A percentile compares a stretch with the other conserved stretches of the same genome.
Conservation (phyloP, 768 basidiomycete genomes). For the Dendrothele bispora region DNA sequence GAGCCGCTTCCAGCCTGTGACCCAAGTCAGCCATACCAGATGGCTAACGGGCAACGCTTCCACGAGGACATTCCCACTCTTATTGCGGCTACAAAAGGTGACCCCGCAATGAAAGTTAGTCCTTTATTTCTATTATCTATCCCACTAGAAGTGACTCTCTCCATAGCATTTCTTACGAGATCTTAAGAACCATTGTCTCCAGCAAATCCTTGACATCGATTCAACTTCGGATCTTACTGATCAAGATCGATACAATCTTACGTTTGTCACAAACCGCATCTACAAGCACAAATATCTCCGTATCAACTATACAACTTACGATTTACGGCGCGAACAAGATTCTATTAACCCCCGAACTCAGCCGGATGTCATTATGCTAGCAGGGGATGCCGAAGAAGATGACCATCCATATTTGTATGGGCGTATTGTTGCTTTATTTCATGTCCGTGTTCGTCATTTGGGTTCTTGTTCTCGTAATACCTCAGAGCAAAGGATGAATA, state of each 20-base stretch:
- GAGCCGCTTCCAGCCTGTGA: no score
- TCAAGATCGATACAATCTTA: slow-evolving; percentile 10
- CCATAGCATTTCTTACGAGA: slow-evolving; percentile 26
- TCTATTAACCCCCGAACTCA: no score
- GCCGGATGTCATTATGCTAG: slow-evolving; percentile 18
- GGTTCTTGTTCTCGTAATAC: no score
- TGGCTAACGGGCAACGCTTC: background rate
- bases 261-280: slow-evolving; percentile 33
- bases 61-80: slow-evolving; percentile 6
- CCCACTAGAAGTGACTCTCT: background rate
- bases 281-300: no score
- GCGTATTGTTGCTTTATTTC: slow-evolving; percentile 10
- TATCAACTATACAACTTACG: no score
- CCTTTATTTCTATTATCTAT: background rate
- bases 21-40: background rate
- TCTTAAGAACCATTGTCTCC: slow-evolving; percentile 29
- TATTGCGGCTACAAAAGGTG: slow-evolving; percentile 12
- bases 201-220: slow-evolving; percentile 17
- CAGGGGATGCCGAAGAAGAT: slow-evolving; percentile 11
- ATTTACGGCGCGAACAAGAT: no score
- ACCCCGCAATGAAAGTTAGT: no score
- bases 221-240: slow-evolving; percentile 22
- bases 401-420: background rate
- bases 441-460: no score
- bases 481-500: no score